Evolutionary conservation across 176 grass and related monocot genomes (phyloP).

Genomic region (Hordeum vulgare): DNA sequence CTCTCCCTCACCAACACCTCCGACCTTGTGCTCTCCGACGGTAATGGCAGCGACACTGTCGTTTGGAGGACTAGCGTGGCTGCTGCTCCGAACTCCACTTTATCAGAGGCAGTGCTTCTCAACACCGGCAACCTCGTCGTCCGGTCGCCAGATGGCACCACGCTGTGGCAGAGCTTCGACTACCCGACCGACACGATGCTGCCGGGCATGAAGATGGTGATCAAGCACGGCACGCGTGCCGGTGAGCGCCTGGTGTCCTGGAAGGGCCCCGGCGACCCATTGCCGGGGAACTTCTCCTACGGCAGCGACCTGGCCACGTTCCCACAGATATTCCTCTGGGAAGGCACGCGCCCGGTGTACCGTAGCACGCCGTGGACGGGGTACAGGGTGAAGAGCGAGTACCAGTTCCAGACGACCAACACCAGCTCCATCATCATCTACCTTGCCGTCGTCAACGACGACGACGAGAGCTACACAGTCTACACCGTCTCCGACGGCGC

Average conservation of each 20-base stretch:
- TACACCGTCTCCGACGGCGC: conserved; percentile 19
- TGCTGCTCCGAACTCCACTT: not conserved
- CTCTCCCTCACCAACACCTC: not conserved
- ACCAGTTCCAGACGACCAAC: not conserved
- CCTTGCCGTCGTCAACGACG: not conserved
- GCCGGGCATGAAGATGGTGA: conserved; percentile 12
- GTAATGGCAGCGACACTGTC: not conserved
- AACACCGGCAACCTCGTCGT: conserved; percentile 35
- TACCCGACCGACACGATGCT: not conserved
- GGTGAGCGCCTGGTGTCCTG: not conserved
- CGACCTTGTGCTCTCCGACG: not conserved
- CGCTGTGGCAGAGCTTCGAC: conserved; percentile 37
- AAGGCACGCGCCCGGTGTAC: not conserved
- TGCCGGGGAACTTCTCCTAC: conserved; percentile 9
- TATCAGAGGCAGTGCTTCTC: not conserved
- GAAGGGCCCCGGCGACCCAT: conserved; percentile 13
- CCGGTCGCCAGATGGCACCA: not conserved
- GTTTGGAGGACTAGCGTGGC: not conserved
- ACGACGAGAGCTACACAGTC: not conserved
- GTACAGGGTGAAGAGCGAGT: not conserved
- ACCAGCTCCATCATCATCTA: not conserved
- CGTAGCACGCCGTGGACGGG: conserved; percentile 40
- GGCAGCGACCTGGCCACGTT: not conserved
- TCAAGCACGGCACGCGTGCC: not conserved
- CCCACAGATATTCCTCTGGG: not conserved